A percentile compares a stretch with the other conserved stretches of the same genome.
These are phyloP conservation scores for Cinnamomum chago DNA, from an alignment of 164 flowering plant genomes.

Conservation along the genomic window DNA sequence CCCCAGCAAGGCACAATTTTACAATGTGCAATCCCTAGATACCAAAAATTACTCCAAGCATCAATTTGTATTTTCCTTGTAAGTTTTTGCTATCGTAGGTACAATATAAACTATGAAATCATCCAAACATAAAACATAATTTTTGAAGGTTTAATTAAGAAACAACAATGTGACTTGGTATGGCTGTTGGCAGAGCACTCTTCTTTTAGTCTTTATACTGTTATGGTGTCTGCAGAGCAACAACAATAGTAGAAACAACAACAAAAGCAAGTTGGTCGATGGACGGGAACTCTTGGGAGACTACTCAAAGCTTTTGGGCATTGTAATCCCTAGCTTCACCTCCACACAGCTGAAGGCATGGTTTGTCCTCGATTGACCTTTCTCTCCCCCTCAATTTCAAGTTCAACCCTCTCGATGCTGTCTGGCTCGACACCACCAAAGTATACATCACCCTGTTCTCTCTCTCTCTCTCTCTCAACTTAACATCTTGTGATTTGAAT, in stretches of 20 bases:
- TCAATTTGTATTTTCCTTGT: no score
- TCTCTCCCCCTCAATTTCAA: constrained; percentile 65
- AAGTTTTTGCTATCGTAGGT: no score
- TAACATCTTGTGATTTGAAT: not conserved
- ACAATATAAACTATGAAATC: no score
- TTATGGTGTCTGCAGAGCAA: not conserved
- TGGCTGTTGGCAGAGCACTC: not conserved
- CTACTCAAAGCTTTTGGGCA: constrained; percentile 77
- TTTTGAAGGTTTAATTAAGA: no score
- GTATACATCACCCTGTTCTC: constrained; percentile 21
- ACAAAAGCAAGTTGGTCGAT: not conserved
- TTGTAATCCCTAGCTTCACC: constrained; percentile 89
- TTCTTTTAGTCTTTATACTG: not conserved
- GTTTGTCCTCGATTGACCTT: constrained; percentile 92
- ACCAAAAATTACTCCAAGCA: no score
- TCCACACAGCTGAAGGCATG: constrained; percentile 91
- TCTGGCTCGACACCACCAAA: constrained; percentile 92
- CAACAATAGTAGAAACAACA: not conserved
- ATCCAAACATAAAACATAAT: no score
- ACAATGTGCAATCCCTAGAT: no score
- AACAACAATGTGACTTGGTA: not conserved
- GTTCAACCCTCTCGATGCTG: constrained; percentile 93
- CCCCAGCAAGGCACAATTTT: no score
- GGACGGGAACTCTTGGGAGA: constrained; percentile 4
- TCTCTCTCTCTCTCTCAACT: not conserved